phyloP scores from a whole-genome alignment of 257 asterid genomes.

The Primulina eburnea region DNA sequence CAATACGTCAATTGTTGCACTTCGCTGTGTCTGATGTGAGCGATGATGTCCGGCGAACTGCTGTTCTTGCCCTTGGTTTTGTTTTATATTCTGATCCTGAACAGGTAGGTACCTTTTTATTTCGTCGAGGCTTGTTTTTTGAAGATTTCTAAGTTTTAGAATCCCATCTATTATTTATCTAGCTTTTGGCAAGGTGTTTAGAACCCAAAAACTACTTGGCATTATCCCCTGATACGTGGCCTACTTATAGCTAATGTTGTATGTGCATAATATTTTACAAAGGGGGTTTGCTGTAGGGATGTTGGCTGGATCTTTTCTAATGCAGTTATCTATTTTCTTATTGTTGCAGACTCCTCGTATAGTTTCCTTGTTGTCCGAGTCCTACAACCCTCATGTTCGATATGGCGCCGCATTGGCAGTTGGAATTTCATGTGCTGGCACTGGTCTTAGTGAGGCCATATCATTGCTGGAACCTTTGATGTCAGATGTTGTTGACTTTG shows the following conservation, averaged over 20 bases:
- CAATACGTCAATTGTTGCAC: conserved; percentile 92
- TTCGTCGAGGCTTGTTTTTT: conserved; percentile 6
- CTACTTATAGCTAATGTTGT: neutral
- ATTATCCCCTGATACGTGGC: too few relatives aligned
- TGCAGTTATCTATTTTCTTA: neutral
- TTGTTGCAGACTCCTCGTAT: conserved; percentile 82
- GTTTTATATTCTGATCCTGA: conserved; percentile 90
- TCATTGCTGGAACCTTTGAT: conserved; percentile 94
- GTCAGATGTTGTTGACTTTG: conserved; percentile 93
- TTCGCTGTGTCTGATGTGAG: conserved; percentile 98
- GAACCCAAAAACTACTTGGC: neutral
- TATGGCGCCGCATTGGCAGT: conserved; percentile 99
- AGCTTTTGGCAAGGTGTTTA: conserved; percentile 3
- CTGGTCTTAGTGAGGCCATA: conserved; percentile 95
- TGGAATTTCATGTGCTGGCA: conserved; percentile 98
- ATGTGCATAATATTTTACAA: too few relatives aligned
- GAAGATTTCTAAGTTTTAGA: neutral
- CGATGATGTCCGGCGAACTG: conserved; percentile 95
- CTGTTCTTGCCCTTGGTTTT: conserved; percentile 96
- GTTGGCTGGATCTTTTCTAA: neutral
- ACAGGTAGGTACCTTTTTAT: conserved; percentile 49
- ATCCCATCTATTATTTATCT: neutral
- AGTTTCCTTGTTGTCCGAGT: conserved; percentile 87
- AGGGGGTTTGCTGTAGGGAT: neutral
- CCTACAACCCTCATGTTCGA: conserved; percentile 98